A percentile compares a stretch with the other conserved stretches of the same genome.
phyloP scores from a whole-genome alignment of 495 filamentous ascomycete species.

The Penicillium soppii region DNA sequence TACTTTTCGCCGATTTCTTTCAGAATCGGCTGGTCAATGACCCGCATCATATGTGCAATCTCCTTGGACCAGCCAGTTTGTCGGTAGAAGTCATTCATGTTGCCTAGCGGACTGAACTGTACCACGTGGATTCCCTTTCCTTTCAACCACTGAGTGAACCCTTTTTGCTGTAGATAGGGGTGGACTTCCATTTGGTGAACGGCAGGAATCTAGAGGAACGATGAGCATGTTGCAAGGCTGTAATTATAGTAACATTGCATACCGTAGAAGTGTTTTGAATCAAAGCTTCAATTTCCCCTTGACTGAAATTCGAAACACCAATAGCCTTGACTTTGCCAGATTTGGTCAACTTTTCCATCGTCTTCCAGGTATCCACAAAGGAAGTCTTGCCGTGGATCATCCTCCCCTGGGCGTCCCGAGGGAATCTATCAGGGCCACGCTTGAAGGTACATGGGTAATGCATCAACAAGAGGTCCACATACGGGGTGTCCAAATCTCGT shows the following conservation, averaged over 20 bases:
- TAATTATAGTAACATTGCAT: neutral
- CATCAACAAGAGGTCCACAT: slow-evolving; percentile 68
- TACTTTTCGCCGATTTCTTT: slow-evolving; percentile 60
- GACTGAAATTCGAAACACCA: slow-evolving; percentile 74
- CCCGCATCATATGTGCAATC: slow-evolving; percentile 14
- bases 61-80: slow-evolving; percentile 10
- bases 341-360: slow-evolving; percentile 58
- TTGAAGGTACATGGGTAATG: slow-evolving; percentile 59
- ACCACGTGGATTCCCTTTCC: slow-evolving; percentile 56
- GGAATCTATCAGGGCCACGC: slow-evolving; percentile 32
- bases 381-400: neutral
- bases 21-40: slow-evolving; percentile 56
- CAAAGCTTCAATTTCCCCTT: slow-evolving; percentile 62
- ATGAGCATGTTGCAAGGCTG: neutral
- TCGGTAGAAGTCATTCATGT: slow-evolving; percentile 62
- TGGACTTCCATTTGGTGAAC: slow-evolving; percentile 65
- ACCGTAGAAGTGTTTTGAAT: slow-evolving; percentile 48
- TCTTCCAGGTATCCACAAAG: slow-evolving; percentile 45
- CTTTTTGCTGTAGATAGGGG: slow-evolving; percentile 58
- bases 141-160: slow-evolving; percentile 52
- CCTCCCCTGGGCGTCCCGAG: slow-evolving; percentile 5
- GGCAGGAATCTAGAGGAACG: slow-evolving; percentile 40
- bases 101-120: slow-evolving; percentile 65
- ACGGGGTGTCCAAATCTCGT: slow-evolving; percentile 56
- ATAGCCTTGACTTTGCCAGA: slow-evolving; percentile 60